phyloP scores from a whole-genome alignment of 495 filamentous ascomycete genomes.

The Lasiosphaeriaceae sp. region DNA sequence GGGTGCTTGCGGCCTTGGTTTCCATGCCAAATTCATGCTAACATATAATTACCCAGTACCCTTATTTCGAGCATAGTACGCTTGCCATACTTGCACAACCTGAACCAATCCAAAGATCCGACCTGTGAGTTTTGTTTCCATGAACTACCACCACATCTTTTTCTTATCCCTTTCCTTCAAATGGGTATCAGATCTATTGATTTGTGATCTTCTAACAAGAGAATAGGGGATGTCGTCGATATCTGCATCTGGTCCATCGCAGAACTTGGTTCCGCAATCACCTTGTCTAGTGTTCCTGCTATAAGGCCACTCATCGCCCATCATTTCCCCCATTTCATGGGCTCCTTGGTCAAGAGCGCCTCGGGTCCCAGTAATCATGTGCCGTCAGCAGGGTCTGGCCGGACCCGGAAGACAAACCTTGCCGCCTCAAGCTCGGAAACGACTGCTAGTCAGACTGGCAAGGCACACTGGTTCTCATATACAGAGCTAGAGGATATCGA shows the following conservation, averaged over 20 bases:
- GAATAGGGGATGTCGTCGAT: slow-evolving; percentile 9
- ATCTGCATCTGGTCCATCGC: slow-evolving; percentile 12
- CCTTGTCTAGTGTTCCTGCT: slow-evolving; percentile 4
- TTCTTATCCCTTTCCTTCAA: background rate
- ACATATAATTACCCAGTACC: too few relatives aligned
- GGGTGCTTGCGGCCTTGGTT: background rate
- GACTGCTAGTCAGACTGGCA: background rate
- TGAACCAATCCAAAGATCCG: slow-evolving; percentile 6
- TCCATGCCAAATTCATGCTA: background rate
- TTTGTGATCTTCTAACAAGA: background rate
- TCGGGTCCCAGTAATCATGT: background rate
- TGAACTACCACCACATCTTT: too few relatives aligned
- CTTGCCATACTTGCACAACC: slow-evolving; percentile 7
- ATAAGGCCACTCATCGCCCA: slow-evolving; percentile 5
- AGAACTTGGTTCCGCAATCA: slow-evolving; percentile 8
- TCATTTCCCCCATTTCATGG: background rate
- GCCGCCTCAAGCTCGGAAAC: background rate
- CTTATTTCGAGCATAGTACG: slow-evolving; percentile 8
- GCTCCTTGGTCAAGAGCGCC: background rate
- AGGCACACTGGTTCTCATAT: background rate
- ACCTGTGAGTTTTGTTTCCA: slow-evolving; percentile 6
- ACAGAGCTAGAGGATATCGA: slow-evolving; percentile 9
- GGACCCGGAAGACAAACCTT: background rate
- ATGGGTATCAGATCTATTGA: background rate
- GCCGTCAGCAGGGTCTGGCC: background rate